phyloP scores from a whole-genome alignment of 345 rosid genomes.

The Salix arbutifolia region DNA sequence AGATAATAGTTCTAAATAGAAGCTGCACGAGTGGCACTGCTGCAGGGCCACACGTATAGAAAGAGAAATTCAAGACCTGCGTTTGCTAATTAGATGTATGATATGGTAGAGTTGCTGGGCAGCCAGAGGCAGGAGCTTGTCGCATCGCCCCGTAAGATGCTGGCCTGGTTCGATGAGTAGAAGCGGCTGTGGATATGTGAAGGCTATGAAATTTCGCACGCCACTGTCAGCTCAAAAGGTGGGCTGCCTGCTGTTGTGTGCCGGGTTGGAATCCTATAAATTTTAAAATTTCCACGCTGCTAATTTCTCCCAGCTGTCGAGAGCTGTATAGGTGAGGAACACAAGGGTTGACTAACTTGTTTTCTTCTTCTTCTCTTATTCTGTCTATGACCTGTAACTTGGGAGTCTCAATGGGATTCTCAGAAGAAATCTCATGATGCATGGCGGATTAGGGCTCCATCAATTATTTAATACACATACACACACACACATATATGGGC shows the following conservation, averaged over 20 bases:
- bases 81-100: not conserved
- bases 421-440: not conserved
- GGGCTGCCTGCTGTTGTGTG: conserved; percentile 31
- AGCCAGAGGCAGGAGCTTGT: not conserved
- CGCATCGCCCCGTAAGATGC: not conserved
- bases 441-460: not conserved
- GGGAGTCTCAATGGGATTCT: conserved; percentile 15
- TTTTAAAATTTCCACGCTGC: conserved; percentile 18
- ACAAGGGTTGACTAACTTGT: conserved; percentile 26
- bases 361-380: not conserved
- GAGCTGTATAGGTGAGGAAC: conserved; percentile 23
- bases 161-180: too few species aligned
- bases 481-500: too few species aligned
- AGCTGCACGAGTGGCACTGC: conserved; percentile 58
- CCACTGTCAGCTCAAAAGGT: conserved; percentile 15
- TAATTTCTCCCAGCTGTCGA: conserved; percentile 52
- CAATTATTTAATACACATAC: not conserved
- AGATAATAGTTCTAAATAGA: conserved; percentile 8
- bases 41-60: conserved; percentile 11
- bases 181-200: not conserved
- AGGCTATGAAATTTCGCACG: conserved; percentile 7
- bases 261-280: conserved; percentile 32
- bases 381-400: conserved; percentile 45
- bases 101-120: not conserved
- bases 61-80: not conserved